These are phyloP conservation scores for Corchorus capsularis DNA, from an alignment of 345 rosid genomes.

Conservation along the genomic window DNA sequence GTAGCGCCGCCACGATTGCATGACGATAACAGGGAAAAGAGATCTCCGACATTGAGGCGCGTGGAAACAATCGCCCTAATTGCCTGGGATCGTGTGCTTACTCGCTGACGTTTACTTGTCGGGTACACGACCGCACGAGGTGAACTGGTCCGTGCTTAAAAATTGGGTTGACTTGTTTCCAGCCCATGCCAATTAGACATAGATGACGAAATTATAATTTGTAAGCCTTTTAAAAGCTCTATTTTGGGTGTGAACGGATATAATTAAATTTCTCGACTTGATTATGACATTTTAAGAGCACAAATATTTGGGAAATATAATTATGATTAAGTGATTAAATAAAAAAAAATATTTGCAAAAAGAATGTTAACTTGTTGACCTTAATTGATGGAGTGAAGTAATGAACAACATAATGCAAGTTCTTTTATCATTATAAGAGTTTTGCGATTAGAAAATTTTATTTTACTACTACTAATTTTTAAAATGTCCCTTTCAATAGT, in stretches of 20 bases:
- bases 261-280: neutral
- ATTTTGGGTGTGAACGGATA: neutral
- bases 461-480: neutral
- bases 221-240: neutral
- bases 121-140: conserved; percentile 7
- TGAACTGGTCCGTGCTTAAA: neutral
- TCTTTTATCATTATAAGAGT: neutral
- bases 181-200: neutral
- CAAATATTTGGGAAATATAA: neutral
- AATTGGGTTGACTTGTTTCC: neutral
- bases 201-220: neutral
- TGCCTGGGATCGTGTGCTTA: conserved; percentile 18
- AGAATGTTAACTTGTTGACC: neutral
- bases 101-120: conserved; percentile 23
- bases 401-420: conserved; percentile 4
- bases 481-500: neutral
- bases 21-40: conserved; percentile 24
- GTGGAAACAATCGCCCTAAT: conserved; percentile 22
- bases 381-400: neutral
- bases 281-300: neutral
- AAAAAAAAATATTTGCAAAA: neutral
- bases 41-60: conserved; percentile 19
- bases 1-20: conserved; percentile 43
- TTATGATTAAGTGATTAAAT: neutral
- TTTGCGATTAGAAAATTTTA: neutral